Conservation (phyloP, 176 grass and related monocot species). For the Juncus inflexus region DNA sequence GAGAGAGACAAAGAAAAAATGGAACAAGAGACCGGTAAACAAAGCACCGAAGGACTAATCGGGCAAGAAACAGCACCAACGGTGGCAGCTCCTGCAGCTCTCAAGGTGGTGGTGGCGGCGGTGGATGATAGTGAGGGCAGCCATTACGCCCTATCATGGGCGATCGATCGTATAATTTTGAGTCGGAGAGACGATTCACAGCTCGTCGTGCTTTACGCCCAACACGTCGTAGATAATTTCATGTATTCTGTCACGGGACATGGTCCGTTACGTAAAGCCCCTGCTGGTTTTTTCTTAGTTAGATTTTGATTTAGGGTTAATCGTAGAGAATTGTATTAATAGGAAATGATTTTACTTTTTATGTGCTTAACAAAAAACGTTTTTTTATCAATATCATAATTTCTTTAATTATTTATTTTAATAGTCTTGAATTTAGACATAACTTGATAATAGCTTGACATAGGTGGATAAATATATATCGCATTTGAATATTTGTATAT, state of each 20-base stretch:
- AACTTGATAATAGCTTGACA: no score
- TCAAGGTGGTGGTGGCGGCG: constrained; percentile 53
- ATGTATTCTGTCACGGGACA: constrained; percentile 56
- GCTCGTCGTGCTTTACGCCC: constrained; percentile 64
- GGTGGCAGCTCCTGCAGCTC: not conserved
- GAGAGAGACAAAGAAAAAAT: not conserved
- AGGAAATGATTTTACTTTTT: no score
- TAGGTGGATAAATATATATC: no score
- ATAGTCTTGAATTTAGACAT: no score
- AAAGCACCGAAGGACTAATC: constrained; percentile 22
- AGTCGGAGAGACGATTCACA: constrained; percentile 8
- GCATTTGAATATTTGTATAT: no score
- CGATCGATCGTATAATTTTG: constrained; percentile 52
- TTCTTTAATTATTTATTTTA: no score
- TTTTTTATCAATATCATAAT: no score
- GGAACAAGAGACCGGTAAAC: not conserved
- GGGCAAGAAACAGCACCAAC: not conserved
- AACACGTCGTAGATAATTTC: constrained; percentile 45
- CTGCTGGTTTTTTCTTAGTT: not conserved
- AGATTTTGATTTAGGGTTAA: no score
- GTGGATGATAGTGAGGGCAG: constrained; percentile 86
- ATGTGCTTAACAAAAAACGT: no score
- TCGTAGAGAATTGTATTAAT: no score
- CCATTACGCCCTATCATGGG: constrained; percentile 63
- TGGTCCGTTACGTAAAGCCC: constrained; percentile 23